phyloP scores from a whole-genome alignment of 352 stramenopile genomes.

The Phytophthora hybrid region DNA sequence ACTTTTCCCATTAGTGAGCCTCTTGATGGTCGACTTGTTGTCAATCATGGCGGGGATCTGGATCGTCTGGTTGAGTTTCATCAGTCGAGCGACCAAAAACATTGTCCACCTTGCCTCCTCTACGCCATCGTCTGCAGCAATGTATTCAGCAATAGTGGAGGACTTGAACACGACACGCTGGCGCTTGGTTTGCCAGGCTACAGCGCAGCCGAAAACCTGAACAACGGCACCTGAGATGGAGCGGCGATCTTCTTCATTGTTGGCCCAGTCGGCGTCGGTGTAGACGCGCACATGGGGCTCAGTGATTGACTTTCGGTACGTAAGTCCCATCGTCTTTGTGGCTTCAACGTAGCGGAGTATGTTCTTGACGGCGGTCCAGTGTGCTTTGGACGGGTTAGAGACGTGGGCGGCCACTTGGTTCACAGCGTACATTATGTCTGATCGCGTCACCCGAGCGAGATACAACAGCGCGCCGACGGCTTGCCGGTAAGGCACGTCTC shows the following conservation, averaged over 20 bases:
- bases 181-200: conserved; percentile 11
- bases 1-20: conserved; percentile 15
- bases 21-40: conserved; percentile 22
- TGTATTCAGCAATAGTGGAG: conserved; percentile 16
- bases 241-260: conserved; percentile 14
- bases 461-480: conserved; percentile 10
- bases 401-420: conserved; percentile 17
- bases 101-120: conserved; percentile 14
- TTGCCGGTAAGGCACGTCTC: conserved; percentile 10
- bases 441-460: background rate
- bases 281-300: no score
- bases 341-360: conserved; percentile 19
- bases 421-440: conserved; percentile 17
- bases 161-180: conserved; percentile 24
- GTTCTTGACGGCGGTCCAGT: conserved; percentile 23
- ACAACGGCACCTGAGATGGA: background rate
- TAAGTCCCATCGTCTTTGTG: background rate
- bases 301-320: no score
- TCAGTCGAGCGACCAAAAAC: background rate
- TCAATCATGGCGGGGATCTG: conserved; percentile 16
- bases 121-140: conserved; percentile 16
- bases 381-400: background rate
- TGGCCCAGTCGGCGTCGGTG: background rate
- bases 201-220: background rate
- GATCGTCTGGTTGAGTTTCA: background rate